phyloP scores from a whole-genome alignment of 1,139 yeast genomes.

The Candida sp. region DNA sequence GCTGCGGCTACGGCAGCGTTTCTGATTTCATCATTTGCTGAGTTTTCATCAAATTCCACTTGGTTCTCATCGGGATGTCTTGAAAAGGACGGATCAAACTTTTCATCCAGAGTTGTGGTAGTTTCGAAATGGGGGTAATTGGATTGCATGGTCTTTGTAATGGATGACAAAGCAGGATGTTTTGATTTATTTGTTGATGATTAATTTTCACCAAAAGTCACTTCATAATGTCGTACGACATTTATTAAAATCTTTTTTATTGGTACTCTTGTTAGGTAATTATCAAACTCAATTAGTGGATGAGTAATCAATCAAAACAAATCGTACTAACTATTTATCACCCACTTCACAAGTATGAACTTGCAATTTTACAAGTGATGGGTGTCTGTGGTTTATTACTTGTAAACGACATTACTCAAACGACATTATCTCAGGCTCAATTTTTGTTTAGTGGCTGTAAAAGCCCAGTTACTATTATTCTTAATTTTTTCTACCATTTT shows the following conservation, averaged over 20 bases:
- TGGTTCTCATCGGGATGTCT: constrained; percentile 20
- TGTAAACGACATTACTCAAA: too few species aligned
- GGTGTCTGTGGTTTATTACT: too few species aligned
- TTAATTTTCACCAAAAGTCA: not conserved
- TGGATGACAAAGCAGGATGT: constrained; percentile 5
- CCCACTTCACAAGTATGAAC: too few species aligned
- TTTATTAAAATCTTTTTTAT: not conserved
- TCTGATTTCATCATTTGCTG: constrained; percentile 1
- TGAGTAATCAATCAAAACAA: too few species aligned
- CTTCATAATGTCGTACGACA: not conserved
- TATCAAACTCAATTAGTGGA: too few species aligned
- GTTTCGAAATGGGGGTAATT: constrained; percentile 4
- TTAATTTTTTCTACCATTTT: too few species aligned
- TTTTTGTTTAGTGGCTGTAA: too few species aligned
- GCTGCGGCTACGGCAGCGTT: constrained; percentile 4
- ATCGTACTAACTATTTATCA: too few species aligned
- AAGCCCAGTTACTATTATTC: too few species aligned
- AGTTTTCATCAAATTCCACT: constrained; percentile 2
- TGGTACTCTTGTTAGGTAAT: too few species aligned
- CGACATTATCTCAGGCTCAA: too few species aligned
- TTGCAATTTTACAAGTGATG: too few species aligned
- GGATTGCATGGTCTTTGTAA: constrained; percentile 5
- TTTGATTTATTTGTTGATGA: not conserved
- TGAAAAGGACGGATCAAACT: constrained; percentile 30
- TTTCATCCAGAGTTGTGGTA: constrained; percentile 16